Conservation (phyloP, 805 yeast species). For the Candida methanosorbosa region DNA sequence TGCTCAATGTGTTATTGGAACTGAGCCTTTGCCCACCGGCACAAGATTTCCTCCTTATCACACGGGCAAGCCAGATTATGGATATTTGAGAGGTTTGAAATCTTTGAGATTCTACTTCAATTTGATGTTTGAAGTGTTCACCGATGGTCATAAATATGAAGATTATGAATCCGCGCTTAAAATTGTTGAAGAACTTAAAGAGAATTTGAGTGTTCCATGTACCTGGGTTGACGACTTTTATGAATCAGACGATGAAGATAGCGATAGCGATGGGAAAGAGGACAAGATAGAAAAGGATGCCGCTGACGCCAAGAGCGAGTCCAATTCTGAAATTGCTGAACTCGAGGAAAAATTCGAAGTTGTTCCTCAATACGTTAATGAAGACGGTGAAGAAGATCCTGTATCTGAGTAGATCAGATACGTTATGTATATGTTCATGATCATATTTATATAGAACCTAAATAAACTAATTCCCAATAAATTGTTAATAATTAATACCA, state of each 20-base stretch:
- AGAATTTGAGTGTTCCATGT: conserved; percentile 12
- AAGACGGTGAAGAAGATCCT: neutral
- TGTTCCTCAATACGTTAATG: neutral
- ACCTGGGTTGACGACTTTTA: conserved; percentile 28
- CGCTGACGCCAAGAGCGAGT: neutral
- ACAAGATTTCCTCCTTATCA: conserved; percentile 67
- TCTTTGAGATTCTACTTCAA: conserved; percentile 66
- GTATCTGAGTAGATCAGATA: neutral
- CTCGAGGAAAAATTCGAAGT: neutral
- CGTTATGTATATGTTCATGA: neutral
- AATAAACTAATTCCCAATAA: neutral
- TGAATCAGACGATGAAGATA: conserved; percentile 9
- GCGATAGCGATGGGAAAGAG: neutral
- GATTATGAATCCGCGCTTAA: conserved; percentile 10
- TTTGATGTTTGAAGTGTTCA: conserved; percentile 46
- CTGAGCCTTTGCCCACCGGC: conserved; percentile 32
- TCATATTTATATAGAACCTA: too few relatives aligned
- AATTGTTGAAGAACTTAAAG: conserved; percentile 4
- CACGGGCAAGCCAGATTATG: conserved; percentile 59
- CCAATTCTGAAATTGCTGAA: neutral
- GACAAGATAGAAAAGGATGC: neutral
- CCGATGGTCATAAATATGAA: conserved; percentile 27
- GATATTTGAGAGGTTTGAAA: conserved; percentile 74
- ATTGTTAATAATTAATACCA: neutral
- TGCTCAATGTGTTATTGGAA: conserved; percentile 82